A percentile compares a stretch with the other conserved stretches of the same genome.
Evolutionary conservation across 768 basidiomycete genomes (phyloP).

Genomic region (Lactarius quietus): DNA sequence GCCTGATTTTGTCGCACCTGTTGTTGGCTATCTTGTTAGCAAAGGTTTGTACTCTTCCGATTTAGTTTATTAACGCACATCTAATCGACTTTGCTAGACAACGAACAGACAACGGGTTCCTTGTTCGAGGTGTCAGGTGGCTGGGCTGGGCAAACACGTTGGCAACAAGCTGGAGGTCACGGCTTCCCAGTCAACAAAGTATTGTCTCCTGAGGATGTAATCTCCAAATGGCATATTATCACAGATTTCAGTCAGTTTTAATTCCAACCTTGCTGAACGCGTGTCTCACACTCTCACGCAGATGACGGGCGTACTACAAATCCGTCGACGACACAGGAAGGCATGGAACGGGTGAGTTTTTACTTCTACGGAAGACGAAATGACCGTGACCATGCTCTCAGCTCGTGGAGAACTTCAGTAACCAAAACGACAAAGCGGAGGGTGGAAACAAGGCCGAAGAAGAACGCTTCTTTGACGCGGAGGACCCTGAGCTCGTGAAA

Average conservation of each 20-base stretch:
- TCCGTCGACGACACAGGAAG: slow-evolving; percentile 70
- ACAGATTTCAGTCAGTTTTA: slow-evolving; percentile 70
- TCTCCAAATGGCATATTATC: slow-evolving; percentile 76
- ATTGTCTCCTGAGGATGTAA: slow-evolving; percentile 76
- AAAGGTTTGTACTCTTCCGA: slow-evolving; percentile 42
- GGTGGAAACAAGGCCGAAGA: slow-evolving; percentile 9
- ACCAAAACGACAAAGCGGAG: slow-evolving; percentile 35
- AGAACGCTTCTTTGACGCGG: slow-evolving; percentile 62
- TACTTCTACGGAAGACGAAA: not conserved
- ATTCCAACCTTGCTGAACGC: not conserved
- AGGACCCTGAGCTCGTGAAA: slow-evolving; percentile 78
- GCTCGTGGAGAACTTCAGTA: slow-evolving; percentile 58
- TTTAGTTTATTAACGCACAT: not conserved
- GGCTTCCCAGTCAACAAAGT: slow-evolving; percentile 79
- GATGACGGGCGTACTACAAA: slow-evolving; percentile 82
- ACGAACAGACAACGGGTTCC: slow-evolving; percentile 64
- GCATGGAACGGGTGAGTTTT: slow-evolving; percentile 60
- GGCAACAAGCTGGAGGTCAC: slow-evolving; percentile 86
- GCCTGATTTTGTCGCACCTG: slow-evolving; percentile 90
- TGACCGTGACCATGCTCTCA: slow-evolving; percentile 24
- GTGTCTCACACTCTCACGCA: slow-evolving; percentile 31
- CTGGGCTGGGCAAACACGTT: slow-evolving; percentile 88
- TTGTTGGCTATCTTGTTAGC: slow-evolving; percentile 88
- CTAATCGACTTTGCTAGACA: slow-evolving; percentile 41
- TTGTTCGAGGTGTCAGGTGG: slow-evolving; percentile 89